A percentile compares a stretch with the other conserved stretches of the same genome.
phyloP scores from a whole-genome alignment of 352 stramenopile species.

The Globisporangium radiosum region DNA sequence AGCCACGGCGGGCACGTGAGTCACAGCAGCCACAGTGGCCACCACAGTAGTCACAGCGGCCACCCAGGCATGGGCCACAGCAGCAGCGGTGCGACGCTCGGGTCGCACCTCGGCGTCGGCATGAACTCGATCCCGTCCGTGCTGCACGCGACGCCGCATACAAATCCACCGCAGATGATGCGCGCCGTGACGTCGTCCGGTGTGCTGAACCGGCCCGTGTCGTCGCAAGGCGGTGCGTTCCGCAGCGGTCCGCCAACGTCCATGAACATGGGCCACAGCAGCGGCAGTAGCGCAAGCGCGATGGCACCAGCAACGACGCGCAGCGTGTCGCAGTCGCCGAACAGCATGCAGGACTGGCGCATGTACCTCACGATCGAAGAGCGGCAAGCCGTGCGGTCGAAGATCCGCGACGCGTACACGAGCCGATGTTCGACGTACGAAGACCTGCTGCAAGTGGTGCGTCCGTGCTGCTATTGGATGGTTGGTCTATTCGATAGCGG shows the following conservation, averaged over 20 bases:
- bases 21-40: conserved; percentile 23
- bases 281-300: conserved; percentile 10
- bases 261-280: conserved; percentile 10
- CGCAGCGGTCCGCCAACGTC: conserved; percentile 12
- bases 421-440: conserved; percentile 82
- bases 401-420: conserved; percentile 84
- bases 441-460: conserved; percentile 84
- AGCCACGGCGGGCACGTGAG: conserved; percentile 12
- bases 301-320: conserved; percentile 31
- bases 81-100: conserved; percentile 11
- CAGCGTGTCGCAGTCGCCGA: conserved; percentile 50
- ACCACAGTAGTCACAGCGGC: conserved; percentile 11
- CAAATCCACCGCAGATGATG: conserved; percentile 78
- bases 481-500: too few relatives aligned
- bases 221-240: conserved; percentile 17
- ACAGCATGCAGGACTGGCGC: conserved; percentile 81
- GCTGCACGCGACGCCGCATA: conserved; percentile 57
- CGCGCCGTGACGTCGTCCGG: conserved; percentile 77
- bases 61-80: conserved; percentile 20
- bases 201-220: conserved; percentile 64
- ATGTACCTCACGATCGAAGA: conserved; percentile 90
- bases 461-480: conserved; percentile 5
- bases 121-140: conserved; percentile 79
- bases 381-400: conserved; percentile 79
- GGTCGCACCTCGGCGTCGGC: conserved; percentile 44